Evolutionary conservation across 192 early-diverging fungal species (phyloP).

Genomic region (Phycomyces blakesleeanus): DNA sequence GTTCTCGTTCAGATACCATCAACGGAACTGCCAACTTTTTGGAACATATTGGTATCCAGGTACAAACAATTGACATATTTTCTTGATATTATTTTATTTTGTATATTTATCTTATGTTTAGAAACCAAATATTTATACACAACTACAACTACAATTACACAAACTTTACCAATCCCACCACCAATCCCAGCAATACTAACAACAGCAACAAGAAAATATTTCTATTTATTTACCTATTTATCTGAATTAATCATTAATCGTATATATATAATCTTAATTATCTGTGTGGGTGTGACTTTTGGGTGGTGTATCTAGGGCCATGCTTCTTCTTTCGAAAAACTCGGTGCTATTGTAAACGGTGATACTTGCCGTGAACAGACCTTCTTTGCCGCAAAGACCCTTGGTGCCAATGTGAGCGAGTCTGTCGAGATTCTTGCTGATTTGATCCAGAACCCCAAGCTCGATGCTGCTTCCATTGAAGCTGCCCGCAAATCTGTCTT

Average conservation of each 20-base stretch:
- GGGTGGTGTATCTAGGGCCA: too few species aligned
- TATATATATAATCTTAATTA: too few species aligned
- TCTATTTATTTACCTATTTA: too few species aligned
- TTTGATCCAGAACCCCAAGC: constrained; percentile 87
- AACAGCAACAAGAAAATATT: too few species aligned
- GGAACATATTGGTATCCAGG: constrained; percentile 98
- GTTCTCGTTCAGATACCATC: constrained; percentile 74
- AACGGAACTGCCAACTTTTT: constrained; percentile 96
- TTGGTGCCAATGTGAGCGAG: constrained; percentile 72
- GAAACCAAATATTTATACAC: too few species aligned
- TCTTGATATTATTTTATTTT: neutral
- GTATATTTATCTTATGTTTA: too few species aligned
- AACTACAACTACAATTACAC: too few species aligned
- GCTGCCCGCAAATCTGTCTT: constrained; percentile 93
- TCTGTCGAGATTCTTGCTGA: constrained; percentile 91
- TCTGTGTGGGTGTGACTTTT: too few species aligned
- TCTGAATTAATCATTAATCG: neutral
- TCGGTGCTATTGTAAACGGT: constrained; percentile 94
- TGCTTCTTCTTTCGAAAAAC: constrained; percentile 81
- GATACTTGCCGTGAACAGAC: constrained; percentile 98
- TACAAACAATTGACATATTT: constrained; percentile 21
- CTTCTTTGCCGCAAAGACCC: constrained; percentile 92
- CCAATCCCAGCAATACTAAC: too few species aligned
- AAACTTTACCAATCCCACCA: too few species aligned
- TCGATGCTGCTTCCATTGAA: constrained; percentile 81